These are phyloP conservation scores for Colletotrichum acutatum DNA, from an alignment of 2,329 filamentous ascomycete species.

Conservation along the genomic window DNA sequence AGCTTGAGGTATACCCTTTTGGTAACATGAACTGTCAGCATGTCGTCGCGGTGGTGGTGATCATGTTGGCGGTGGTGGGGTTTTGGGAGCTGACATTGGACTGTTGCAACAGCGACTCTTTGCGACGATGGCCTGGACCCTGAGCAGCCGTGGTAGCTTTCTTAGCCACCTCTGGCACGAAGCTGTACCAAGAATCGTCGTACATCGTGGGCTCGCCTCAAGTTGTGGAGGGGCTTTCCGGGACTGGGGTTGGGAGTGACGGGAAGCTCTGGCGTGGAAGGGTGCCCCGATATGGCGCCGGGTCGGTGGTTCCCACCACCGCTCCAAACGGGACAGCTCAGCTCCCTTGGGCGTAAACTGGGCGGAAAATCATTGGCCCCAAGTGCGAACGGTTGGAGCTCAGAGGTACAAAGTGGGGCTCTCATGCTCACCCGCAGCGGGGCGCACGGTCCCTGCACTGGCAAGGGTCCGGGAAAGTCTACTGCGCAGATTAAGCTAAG, in stretches of 20 bases:
- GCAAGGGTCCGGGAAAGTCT: constrained; percentile 28
- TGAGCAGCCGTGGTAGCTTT: constrained; percentile 56
- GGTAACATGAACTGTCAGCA: constrained; percentile 25
- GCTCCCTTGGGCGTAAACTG: constrained; percentile 3
- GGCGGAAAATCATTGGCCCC: constrained; percentile 36
- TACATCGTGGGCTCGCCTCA: constrained; percentile 65
- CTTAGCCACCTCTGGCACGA: constrained; percentile 72
- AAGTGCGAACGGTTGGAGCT: neutral
- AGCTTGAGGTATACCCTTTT: constrained; percentile 67
- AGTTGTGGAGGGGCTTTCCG: neutral
- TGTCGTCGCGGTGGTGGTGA: constrained; percentile 34
- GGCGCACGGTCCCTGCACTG: constrained; percentile 27
- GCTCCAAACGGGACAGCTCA: constrained; percentile 11
- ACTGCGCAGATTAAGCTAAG: constrained; percentile 20
- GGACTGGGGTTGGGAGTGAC: neutral
- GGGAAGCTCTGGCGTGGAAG: constrained; percentile 1
- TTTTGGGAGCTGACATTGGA: constrained; percentile 63
- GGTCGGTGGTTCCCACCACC: constrained; percentile 15
- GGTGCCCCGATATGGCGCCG: constrained; percentile 16
- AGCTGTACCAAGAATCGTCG: constrained; percentile 87
- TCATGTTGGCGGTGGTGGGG: neutral
- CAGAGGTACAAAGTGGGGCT: constrained; percentile 6
- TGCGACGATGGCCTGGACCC: constrained; percentile 69
- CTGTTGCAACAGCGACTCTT: constrained; percentile 76
- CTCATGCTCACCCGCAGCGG: constrained; percentile 21